phyloP scores from a whole-genome alignment of 495 filamentous ascomycete species.

The Lasiosphaeriaceae sp. region DNA sequence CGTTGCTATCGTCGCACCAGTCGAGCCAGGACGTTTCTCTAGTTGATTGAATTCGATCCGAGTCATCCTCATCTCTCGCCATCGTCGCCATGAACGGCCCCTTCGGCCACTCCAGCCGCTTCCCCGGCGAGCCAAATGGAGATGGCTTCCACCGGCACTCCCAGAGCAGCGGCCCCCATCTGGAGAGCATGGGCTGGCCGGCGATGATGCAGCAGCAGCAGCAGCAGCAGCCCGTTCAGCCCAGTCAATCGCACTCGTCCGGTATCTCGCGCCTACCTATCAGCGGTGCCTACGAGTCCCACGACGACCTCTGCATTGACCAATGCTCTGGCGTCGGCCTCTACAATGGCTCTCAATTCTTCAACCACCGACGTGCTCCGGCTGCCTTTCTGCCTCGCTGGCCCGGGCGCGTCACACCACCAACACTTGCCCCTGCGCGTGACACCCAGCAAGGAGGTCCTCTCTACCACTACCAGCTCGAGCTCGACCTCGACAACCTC shows the following conservation, averaged over 20 bases:
- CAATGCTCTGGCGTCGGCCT: slow-evolving; percentile 32
- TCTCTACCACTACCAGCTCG: slow-evolving; percentile 9
- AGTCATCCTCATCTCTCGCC: too few species aligned
- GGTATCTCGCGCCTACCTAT: slow-evolving; percentile 8
- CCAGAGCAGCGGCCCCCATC: slow-evolving; percentile 12
- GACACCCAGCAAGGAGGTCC: background rate
- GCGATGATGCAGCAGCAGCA: slow-evolving; percentile 8
- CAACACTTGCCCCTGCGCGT: background rate
- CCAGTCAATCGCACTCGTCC: background rate
- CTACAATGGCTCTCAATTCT: slow-evolving; percentile 30
- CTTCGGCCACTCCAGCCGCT: slow-evolving; percentile 14
- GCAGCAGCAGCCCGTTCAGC: slow-evolving; percentile 1
- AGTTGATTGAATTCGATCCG: too few species aligned
- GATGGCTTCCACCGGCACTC: slow-evolving; percentile 19
- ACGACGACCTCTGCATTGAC: slow-evolving; percentile 41
- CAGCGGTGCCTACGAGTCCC: slow-evolving; percentile 23
- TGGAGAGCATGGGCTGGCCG: slow-evolving; percentile 1
- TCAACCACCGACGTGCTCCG: slow-evolving; percentile 24
- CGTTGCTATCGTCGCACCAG: too few species aligned
- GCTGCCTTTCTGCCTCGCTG: slow-evolving; percentile 16
- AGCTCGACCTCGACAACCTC: slow-evolving; percentile 1
- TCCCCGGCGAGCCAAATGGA: slow-evolving; percentile 12
- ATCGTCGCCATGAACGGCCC: slow-evolving; percentile 22
- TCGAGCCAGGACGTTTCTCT: too few species aligned
- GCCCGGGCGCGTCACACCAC: slow-evolving; percentile 6